phyloP scores from a whole-genome alignment of 495 filamentous ascomycete genomes.

The Cetradonia linearis region DNA sequence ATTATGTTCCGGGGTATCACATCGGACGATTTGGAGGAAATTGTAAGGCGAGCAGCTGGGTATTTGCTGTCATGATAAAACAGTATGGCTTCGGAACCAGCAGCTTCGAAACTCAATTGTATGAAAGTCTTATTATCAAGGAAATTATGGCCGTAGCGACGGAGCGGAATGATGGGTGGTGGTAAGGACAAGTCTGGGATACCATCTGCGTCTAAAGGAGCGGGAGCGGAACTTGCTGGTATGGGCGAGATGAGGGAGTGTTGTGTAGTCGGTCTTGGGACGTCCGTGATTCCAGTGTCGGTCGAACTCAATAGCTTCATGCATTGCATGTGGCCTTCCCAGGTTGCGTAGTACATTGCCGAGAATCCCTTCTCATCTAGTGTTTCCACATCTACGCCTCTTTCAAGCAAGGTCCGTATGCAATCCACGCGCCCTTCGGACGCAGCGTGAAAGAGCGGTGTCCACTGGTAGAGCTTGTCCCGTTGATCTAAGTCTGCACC shows the following conservation, averaged over 20 bases:
- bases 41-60: slow-evolving; percentile 86
- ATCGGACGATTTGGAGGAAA: slow-evolving; percentile 91
- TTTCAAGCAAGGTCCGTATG: slow-evolving; percentile 63
- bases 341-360: slow-evolving; percentile 96
- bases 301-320: slow-evolving; percentile 70
- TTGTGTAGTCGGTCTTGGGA: slow-evolving; percentile 18
- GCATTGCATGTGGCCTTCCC: slow-evolving; percentile 93
- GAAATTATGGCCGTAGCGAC: slow-evolving; percentile 96
- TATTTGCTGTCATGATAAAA: slow-evolving; percentile 96
- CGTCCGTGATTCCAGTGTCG: slow-evolving; percentile 27
- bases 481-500: slow-evolving; percentile 87
- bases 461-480: slow-evolving; percentile 96
- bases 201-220: slow-evolving; percentile 67
- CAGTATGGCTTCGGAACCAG: slow-evolving; percentile 56
- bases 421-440: slow-evolving; percentile 92
- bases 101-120: slow-evolving; percentile 74
- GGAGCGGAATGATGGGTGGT: slow-evolving; percentile 87
- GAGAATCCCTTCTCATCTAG: slow-evolving; percentile 86
- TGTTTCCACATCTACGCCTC: slow-evolving; percentile 62
- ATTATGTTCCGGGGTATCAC: slow-evolving; percentile 91
- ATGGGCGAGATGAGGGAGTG: slow-evolving; percentile 25
- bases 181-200: slow-evolving; percentile 90
- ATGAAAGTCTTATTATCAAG: slow-evolving; percentile 93
- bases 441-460: slow-evolving; percentile 88
- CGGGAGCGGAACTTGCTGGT: slow-evolving; percentile 47